Evolutionary conservation across 306 rosid species (phyloP).

Genomic region (Vigna unguiculata): DNA sequence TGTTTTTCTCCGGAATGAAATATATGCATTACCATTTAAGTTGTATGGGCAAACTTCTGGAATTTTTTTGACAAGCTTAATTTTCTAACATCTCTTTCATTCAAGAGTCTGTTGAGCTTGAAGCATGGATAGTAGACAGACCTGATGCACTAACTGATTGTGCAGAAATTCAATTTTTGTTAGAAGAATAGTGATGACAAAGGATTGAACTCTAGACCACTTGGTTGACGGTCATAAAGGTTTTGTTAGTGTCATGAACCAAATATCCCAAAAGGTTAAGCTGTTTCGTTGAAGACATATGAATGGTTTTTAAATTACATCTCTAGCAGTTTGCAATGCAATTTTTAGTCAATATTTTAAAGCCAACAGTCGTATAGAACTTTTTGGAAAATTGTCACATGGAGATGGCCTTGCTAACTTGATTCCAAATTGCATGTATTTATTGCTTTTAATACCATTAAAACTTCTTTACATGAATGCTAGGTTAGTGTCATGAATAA

Average conservation of each 20-base stretch:
- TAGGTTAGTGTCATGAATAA: constrained; percentile 88
- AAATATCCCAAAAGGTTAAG: background rate
- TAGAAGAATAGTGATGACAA: background rate
- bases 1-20: too few species aligned
- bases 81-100: background rate
- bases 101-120: background rate
- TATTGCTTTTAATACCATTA: constrained; percentile 1
- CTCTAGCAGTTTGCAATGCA: constrained; percentile 23
- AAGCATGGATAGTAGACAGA: background rate
- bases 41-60: too few species aligned
- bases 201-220: background rate
- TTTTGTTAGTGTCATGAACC: background rate
- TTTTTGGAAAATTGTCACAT: constrained; percentile 15
- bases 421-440: constrained; percentile 3
- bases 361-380: background rate
- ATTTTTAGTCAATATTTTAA: constrained; percentile 27
- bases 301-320: background rate
- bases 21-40: too few species aligned
- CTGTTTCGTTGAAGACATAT: background rate
- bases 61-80: too few species aligned
- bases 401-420: constrained; percentile 10
- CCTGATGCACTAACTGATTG: background rate
- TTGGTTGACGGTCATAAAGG: background rate
- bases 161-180: background rate
- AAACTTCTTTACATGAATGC: constrained; percentile 37